Evolutionary conservation across 768 basidiomycete genomes (phyloP), one percentile per base, ranked within the genome.

Genomic region (Russula sp.): DNA sequence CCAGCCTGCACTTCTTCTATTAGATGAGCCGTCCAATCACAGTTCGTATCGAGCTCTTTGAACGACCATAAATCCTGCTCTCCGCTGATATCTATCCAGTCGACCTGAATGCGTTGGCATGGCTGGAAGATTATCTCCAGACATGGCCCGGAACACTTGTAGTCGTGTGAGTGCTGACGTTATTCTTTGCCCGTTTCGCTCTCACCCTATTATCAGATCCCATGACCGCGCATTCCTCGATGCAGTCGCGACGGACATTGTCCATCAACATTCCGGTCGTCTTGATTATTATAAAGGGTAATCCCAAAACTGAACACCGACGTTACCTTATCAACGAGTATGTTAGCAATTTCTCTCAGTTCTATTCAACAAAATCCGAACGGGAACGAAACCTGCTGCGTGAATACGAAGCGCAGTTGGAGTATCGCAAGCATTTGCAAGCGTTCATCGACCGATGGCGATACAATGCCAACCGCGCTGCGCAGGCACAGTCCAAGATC

Each of bases 221-320:
- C 97, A 99, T 81, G 97, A 99, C 75, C 88, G 97, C 72, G 92
- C 94, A 40, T 98, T 98, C 84, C 77, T 98, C 87, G 96, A 98
- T 74, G 90, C 92, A 18, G 92, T 98, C 42, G 96, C 97, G 4
- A 98, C 97, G 20, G 97, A 99, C 74, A 98, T 99, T 68, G 84
- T 98, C n/a, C 93, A 97, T 74, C 94, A 92, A 75, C 94, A 98
- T 74, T 94, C 89, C 0, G 88, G 82, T 59, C 84, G 97, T 52
- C 81, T 98, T 22, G 94, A 98, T 74, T 98, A 98, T 78, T 98
- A 95, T 80, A 97, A 98, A 79, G 97, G 96, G 86, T 90, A 71
- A 30, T 78, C 68, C 13, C 28, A 32, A n/a, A n/a, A 26, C 20
- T 22, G 14, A 30, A 18, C 26, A 14, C 5, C 38, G 28, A 9